These are phyloP conservation scores for Glonium stellatum DNA, from an alignment of 495 filamentous ascomycete genomes.

Conservation along the genomic window DNA sequence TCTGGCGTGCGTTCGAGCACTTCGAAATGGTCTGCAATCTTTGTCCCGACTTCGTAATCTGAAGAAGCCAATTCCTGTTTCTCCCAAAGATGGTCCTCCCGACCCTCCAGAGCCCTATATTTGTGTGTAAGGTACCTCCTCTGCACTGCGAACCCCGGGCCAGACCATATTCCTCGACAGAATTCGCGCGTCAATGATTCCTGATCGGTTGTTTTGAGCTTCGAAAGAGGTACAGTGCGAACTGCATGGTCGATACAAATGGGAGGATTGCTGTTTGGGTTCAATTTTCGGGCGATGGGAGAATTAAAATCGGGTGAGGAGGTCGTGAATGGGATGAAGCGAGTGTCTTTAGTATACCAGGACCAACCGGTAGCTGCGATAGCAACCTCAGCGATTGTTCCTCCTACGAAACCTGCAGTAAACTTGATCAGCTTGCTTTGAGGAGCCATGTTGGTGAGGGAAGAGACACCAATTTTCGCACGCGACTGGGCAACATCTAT, in stretches of 20 bases:
- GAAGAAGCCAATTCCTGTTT: conserved; percentile 15
- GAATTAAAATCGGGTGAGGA: conserved; percentile 17
- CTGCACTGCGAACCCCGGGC: conserved; percentile 28
- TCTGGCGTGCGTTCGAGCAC: conserved; percentile 23
- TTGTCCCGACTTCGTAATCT: conserved; percentile 24
- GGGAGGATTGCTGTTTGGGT: conserved; percentile 20
- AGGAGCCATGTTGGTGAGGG: neutral
- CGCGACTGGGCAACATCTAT: too few relatives aligned
- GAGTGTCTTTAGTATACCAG: conserved; percentile 9
- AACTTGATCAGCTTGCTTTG: neutral
- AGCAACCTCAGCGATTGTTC: neutral
- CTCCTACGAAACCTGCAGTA: neutral
- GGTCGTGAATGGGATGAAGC: conserved; percentile 19
- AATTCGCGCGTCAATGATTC: conserved; percentile 20
- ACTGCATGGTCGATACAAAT: conserved; percentile 27
- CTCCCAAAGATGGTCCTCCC: conserved; percentile 17
- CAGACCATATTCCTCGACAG: conserved; percentile 26
- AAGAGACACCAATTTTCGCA: too few relatives aligned
- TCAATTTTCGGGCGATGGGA: conserved; percentile 10
- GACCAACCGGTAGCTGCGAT: conserved; percentile 1
- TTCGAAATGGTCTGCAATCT: conserved; percentile 31
- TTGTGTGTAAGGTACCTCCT: conserved; percentile 24
- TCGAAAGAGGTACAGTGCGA: conserved; percentile 18
- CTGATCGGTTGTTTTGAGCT: conserved; percentile 21
- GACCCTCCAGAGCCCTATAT: conserved; percentile 17